Evolutionary conservation across 202 grass and related monocot genomes (phyloP).

Genomic region (Cymbopogon flexuosus): DNA sequence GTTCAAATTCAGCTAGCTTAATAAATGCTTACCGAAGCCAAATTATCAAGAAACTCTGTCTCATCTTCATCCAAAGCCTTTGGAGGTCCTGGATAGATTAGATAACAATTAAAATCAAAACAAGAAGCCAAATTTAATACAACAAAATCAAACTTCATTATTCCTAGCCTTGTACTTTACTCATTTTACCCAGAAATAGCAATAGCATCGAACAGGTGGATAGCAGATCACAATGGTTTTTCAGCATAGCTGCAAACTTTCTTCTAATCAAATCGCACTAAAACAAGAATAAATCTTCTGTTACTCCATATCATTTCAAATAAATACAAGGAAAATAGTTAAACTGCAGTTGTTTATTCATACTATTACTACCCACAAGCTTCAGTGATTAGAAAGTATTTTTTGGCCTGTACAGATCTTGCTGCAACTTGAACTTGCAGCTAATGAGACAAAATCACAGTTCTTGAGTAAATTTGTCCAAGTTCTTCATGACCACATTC

Average conservation of each 20-base stretch:
- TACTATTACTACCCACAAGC: neutral
- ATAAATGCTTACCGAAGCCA: constrained; percentile 50
- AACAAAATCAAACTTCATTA: neutral
- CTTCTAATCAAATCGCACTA: neutral
- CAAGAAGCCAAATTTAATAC: neutral
- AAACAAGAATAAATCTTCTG: constrained; percentile 1
- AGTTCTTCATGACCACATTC: neutral
- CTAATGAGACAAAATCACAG: neutral
- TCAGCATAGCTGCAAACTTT: neutral
- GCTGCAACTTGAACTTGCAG: neutral
- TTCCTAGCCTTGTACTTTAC: neutral
- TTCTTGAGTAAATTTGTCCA: neutral
- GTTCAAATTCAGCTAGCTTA: neutral
- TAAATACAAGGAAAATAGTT: neutral
- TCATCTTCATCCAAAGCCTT: constrained; percentile 97
- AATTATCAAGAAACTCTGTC: constrained; percentile 79
- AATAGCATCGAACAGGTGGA: neutral
- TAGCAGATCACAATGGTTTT: neutral
- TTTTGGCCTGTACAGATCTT: neutral
- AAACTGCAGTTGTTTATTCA: no score
- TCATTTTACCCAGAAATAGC: constrained; percentile 1
- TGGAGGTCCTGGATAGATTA: constrained; percentile 70
- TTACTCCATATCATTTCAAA: neutral
- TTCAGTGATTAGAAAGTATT: neutral
- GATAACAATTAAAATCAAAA: constrained; percentile 7